A percentile compares a stretch with the other conserved stretches of the same genome.
phyloP scores from a whole-genome alignment of 192 early-diverging fungal species.

The Haplosporangium gracile region DNA sequence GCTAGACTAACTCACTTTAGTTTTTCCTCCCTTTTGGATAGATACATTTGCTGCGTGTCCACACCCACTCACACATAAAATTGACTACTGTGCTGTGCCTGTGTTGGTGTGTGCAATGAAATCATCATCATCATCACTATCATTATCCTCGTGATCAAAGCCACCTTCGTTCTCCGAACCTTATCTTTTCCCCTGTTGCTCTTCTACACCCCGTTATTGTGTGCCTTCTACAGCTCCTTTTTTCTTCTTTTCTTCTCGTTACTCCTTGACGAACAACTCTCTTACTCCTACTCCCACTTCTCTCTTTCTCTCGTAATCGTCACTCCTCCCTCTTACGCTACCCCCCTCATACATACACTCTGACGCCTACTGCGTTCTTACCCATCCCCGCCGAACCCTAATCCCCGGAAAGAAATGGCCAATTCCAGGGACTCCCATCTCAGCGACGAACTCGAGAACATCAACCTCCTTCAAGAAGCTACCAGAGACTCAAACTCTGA shows the following conservation, averaged over 20 bases:
- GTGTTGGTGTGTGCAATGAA: no score
- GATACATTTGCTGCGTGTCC: neutral
- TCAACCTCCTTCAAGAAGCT: slow-evolving; percentile 26
- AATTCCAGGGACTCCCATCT: slow-evolving; percentile 24
- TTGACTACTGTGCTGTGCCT: no score
- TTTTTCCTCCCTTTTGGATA: neutral
- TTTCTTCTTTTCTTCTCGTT: neutral
- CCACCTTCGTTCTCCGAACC: neutral
- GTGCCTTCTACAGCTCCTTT: neutral
- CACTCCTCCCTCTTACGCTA: neutral
- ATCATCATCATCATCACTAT: neutral
- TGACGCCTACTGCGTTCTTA: neutral
- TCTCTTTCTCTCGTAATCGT: neutral
- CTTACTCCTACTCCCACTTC: neutral
- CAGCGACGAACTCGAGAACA: slow-evolving; percentile 41
- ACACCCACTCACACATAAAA: no score
- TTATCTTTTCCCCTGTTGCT: neutral
- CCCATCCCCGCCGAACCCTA: neutral
- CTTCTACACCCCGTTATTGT: neutral
- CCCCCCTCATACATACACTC: neutral
- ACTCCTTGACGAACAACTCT: neutral
- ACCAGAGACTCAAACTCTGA: slow-evolving; percentile 7
- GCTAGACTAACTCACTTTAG: neutral
- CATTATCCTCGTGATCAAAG: neutral
- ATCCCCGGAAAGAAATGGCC: slow-evolving; percentile 27